Conservation (phyloP, 2,329 filamentous ascomycete species). For the Lasiodiplodia hormozganensis region DNA sequence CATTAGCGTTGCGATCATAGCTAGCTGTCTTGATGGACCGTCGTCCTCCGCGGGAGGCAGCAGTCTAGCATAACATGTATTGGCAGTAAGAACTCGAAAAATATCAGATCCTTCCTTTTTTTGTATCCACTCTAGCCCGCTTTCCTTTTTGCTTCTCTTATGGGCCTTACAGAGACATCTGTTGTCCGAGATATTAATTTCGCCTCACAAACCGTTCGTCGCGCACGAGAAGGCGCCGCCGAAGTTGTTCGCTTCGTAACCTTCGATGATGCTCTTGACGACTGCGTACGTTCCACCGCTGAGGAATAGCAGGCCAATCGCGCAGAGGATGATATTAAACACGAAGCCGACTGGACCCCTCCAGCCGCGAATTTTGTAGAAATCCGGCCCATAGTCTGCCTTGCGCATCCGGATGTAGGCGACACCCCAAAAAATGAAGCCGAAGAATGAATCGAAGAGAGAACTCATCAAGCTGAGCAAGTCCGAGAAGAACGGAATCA, state of each 20-base stretch:
- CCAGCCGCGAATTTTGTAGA: constrained; percentile 61
- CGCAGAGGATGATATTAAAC: constrained; percentile 76
- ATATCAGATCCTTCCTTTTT: neutral
- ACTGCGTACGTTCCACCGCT: constrained; percentile 78
- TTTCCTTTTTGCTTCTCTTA: neutral
- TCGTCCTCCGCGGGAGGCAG: constrained; percentile 2
- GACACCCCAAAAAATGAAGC: constrained; percentile 93
- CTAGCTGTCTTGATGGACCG: neutral
- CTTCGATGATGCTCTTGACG: constrained; percentile 76
- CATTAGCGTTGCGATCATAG: constrained; percentile 9
- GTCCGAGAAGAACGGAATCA: constrained; percentile 92
- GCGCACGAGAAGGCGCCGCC: constrained; percentile 77
- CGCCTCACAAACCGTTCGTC: constrained; percentile 65
- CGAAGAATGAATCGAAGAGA: constrained; percentile 90
- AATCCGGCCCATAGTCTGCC: constrained; percentile 64
- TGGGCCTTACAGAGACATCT: neutral
- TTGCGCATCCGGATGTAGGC: constrained; percentile 79
- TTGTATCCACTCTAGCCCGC: neutral
- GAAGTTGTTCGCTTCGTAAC: constrained; percentile 70
- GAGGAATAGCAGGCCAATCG: constrained; percentile 80
- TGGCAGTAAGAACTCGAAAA: neutral
- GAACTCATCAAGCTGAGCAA: constrained; percentile 79
- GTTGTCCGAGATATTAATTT: no score
- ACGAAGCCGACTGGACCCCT: constrained; percentile 61
- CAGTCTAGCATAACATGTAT: neutral